Conservation (phyloP, 208 protist species). For the Angomonas deanei region DNA sequence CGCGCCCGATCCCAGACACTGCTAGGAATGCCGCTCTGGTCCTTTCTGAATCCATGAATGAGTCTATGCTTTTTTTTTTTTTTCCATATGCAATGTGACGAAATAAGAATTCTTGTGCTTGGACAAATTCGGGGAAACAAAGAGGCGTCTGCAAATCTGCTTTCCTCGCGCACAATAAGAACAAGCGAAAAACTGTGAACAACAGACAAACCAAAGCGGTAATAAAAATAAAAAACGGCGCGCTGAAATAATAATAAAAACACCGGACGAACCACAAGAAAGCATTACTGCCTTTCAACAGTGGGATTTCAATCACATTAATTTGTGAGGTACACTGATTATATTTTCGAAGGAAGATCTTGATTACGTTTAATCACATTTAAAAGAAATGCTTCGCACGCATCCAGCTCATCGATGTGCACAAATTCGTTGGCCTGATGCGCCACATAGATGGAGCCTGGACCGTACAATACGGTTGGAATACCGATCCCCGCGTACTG, state of each 20-base stretch:
- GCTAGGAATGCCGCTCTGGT: too few species aligned
- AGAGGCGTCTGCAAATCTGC: not conserved
- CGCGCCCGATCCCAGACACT: too few species aligned
- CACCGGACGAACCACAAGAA: slow-evolving; percentile 7
- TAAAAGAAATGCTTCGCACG: slow-evolving; percentile 24
- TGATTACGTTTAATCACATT: slow-evolving; percentile 28
- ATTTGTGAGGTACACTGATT: not conserved
- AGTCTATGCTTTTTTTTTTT: slow-evolving; percentile 7
- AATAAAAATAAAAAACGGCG: slow-evolving; percentile 4
- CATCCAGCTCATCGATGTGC: slow-evolving; percentile 30
- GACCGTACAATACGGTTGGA: slow-evolving; percentile 42
- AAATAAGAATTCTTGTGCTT: not conserved
- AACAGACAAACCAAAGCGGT: slow-evolving; percentile 9
- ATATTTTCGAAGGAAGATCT: not conserved
- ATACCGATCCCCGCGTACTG: slow-evolving; percentile 50
- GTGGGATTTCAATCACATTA: too few species aligned
- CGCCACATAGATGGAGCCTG: slow-evolving; percentile 35
- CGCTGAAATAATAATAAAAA: slow-evolving; percentile 7
- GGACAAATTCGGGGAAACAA: not conserved
- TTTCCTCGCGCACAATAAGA: too few species aligned
- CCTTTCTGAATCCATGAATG: not conserved
- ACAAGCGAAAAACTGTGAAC: not conserved
- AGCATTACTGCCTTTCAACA: too few species aligned
- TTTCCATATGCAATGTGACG: not conserved
- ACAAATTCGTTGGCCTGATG: slow-evolving; percentile 45